These are phyloP conservation scores for Salix koriyanagi DNA, from an alignment of 345 rosid species.

Conservation along the genomic window DNA sequence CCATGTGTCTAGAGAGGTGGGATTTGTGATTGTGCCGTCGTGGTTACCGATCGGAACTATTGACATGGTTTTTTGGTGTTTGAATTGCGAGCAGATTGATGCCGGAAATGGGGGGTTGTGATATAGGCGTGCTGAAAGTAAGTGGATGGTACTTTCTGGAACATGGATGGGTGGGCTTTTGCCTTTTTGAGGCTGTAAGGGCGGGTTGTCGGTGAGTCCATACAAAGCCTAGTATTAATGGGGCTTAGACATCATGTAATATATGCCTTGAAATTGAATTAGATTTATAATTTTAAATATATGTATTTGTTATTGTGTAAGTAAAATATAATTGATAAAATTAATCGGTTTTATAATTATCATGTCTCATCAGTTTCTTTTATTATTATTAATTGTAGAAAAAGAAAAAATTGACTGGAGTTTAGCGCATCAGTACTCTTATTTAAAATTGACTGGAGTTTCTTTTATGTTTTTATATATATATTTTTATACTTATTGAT, in stretches of 20 bases:
- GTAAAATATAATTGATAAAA: no score
- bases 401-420: no score
- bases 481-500: no score
- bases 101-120: not conserved
- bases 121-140: not conserved
- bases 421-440: no score
- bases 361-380: no score
- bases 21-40: not conserved
- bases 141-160: not conserved
- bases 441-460: no score
- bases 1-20: not conserved
- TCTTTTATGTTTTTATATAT: no score
- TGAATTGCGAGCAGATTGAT: not conserved
- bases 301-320: no score
- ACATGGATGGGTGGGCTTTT: not conserved
- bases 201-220: not conserved
- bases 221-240: not conserved
- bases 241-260: not conserved
- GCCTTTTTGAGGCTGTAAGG: not conserved
- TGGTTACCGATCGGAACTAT: conserved; percentile 4
- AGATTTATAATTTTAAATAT: no score
- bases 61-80: not conserved
- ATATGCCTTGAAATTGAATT: not conserved
- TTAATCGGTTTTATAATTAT: no score
- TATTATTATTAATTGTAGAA: no score